A percentile compares a stretch with the other conserved stretches of the same genome.
Evolutionary conservation across 345 rosid species (phyloP).

Genomic region (Salix brachista): DNA sequence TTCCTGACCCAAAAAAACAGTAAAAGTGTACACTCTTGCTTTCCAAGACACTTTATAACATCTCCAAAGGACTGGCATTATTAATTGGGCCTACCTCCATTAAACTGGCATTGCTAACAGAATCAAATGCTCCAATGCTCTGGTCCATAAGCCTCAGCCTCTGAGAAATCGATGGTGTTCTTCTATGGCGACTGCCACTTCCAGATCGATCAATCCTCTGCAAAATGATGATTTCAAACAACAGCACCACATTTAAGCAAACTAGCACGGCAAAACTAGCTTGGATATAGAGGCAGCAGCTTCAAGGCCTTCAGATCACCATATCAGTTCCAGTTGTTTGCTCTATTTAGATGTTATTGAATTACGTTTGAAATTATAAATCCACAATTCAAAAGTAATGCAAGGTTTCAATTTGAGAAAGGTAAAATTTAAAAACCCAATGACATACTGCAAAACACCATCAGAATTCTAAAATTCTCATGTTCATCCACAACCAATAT

Average conservation of each 20-base stretch:
- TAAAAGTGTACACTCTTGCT: background rate
- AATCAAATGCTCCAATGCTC: conserved; percentile 52
- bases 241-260: background rate
- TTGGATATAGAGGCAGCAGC: background rate
- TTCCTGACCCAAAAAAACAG: background rate
- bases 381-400: background rate
- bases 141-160: conserved; percentile 61
- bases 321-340: background rate
- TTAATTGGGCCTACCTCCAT: conserved; percentile 65
- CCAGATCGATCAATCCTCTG: conserved; percentile 89
- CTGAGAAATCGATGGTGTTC: conserved; percentile 56
- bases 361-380: background rate
- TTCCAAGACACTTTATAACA: background rate
- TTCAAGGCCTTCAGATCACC: background rate
- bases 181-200: conserved; percentile 66
- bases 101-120: conserved; percentile 70
- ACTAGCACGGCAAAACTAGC: background rate
- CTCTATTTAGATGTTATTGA: background rate
- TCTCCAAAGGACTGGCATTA: background rate
- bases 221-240: conserved; percentile 25
- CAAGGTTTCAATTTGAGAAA: background rate
- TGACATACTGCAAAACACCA: background rate
- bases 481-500: background rate
- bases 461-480: background rate
- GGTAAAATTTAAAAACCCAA: background rate